phyloP scores from a whole-genome alignment of 2,329 filamentous ascomycete species.

The Fusarium sp. region DNA sequence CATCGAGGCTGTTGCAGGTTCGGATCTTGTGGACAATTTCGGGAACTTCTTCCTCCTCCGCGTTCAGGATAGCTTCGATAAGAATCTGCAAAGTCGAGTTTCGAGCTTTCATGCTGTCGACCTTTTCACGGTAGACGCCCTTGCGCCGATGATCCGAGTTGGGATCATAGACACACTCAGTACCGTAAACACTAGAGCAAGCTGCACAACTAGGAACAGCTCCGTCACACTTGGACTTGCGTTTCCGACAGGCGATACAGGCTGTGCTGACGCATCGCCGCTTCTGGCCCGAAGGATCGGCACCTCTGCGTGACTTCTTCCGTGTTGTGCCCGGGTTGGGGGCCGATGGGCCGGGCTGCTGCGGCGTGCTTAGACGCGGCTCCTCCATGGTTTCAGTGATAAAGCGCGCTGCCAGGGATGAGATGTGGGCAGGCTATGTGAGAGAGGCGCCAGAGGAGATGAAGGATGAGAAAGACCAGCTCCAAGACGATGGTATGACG shows the following conservation, averaged over 20 bases:
- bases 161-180: conserved; percentile 93
- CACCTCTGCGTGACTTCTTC: conserved; percentile 64
- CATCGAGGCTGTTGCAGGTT: conserved; percentile 78
- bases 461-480: background rate
- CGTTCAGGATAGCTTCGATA: conserved; percentile 92
- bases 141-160: conserved; percentile 96
- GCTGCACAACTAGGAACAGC: conserved; percentile 92
- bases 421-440: conserved; percentile 1
- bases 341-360: conserved; percentile 26
- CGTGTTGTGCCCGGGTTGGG: conserved; percentile 24
- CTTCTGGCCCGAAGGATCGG: conserved; percentile 67
- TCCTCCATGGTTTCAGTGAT: conserved; percentile 36
- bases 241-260: conserved; percentile 81
- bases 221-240: conserved; percentile 92
- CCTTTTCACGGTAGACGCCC: conserved; percentile 95
- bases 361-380: conserved; percentile 12
- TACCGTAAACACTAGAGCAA: conserved; percentile 94
- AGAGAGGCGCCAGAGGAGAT: background rate
- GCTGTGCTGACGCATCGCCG: conserved; percentile 86
- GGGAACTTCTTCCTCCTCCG: conserved; percentile 85
- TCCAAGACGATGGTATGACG: conserved; percentile 21
- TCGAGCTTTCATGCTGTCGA: conserved; percentile 86
- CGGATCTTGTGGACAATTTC: conserved; percentile 87
- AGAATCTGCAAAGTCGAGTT: conserved; percentile 92
- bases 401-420: conserved; percentile 6